A percentile compares a stretch with the other conserved stretches of the same genome.
Evolutionary conservation across 495 filamentous ascomycete species (phyloP).

Genomic region (Trichoderma virens): DNA sequence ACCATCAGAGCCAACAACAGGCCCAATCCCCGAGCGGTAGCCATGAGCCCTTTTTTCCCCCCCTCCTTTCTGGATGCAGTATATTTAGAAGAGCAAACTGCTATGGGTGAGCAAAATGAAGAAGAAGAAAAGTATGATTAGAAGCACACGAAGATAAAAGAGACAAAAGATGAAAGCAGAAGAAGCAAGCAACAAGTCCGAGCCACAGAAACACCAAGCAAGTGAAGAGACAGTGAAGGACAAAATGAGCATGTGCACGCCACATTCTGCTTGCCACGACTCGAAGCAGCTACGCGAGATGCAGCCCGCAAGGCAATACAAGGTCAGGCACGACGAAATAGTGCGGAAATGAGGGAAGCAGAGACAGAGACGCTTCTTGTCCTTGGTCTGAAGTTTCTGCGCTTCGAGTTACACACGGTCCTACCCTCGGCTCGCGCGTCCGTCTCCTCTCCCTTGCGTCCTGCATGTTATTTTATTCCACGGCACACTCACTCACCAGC

Average conservation of each 20-base stretch:
- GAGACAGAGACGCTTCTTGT: too few species aligned
- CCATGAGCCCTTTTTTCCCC: background rate
- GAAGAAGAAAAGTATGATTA: background rate
- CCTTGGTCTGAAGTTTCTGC: background rate
- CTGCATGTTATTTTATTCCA: too few species aligned
- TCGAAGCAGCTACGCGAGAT: too few species aligned
- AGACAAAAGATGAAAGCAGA: background rate
- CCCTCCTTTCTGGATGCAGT: background rate
- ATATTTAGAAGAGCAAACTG: too few species aligned
- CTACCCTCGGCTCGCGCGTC: background rate
- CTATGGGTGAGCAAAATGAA: background rate
- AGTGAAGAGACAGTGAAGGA: background rate
- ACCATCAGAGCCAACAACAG: conserved; percentile 16
- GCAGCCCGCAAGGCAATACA: too few species aligned
- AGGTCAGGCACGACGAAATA: too few species aligned
- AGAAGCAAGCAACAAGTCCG: background rate
- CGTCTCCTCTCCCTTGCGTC: background rate
- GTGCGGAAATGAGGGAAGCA: too few species aligned
- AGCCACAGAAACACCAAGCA: background rate
- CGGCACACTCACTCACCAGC: too few species aligned
- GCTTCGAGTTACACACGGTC: background rate
- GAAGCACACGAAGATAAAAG: background rate
- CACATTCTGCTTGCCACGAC: too few species aligned
- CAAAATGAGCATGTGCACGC: background rate
- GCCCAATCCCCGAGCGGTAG: background rate